Evolutionary conservation across 352 stramenopile genomes (phyloP), one percentile per base, ranked within the genome.

Genomic region (Sclerospora graminicola): DNA sequence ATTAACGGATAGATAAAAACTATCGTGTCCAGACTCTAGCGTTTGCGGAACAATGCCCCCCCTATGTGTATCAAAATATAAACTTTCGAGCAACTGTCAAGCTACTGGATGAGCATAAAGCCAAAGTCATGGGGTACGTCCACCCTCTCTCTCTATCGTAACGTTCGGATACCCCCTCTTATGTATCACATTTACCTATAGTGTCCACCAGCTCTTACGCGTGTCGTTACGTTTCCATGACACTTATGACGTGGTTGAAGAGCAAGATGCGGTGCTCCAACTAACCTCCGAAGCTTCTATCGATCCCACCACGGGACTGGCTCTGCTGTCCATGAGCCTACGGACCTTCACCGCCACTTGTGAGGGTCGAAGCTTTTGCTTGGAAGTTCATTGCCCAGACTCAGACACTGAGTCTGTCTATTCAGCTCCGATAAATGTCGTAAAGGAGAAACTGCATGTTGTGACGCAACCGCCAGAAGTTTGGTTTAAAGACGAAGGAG

Each of bases 401-500:
- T 54, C 53, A 39, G 64, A 76, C 31, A 60, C 74, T 24, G 76
- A 88, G 40, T 74, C 73, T 0, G 66, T 80, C 19, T 84, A 82
- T 36, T 86, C 73, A 7, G 42, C 71, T 4, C 60, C 77, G 5
- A 62, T 89, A 23, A 67, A 62, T 23, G 65, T 85, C 28, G 67
- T 89, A 13, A 83, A 84, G 51, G 79, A 91, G 57, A 87, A 89
- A 45, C 56, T 91, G 11, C 53, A 65, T 26, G 69, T 91, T 28
- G 59, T 75, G n/a, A 58, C 82, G 41, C 82, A 94, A 29, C 82
- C 84, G 0, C 84, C 82, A 2, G 73, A 94, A 23, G 75, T 97
- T 18, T 98, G 92, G 92, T 98, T 95, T 59, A 98, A 98, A 55
- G 92, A 98, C 72, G 91, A 98, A 54, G 94, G 94, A 42, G 92